Conservation (phyloP, 1,284 basidiomycete genomes). For the Meripilus lineatus region DNA sequence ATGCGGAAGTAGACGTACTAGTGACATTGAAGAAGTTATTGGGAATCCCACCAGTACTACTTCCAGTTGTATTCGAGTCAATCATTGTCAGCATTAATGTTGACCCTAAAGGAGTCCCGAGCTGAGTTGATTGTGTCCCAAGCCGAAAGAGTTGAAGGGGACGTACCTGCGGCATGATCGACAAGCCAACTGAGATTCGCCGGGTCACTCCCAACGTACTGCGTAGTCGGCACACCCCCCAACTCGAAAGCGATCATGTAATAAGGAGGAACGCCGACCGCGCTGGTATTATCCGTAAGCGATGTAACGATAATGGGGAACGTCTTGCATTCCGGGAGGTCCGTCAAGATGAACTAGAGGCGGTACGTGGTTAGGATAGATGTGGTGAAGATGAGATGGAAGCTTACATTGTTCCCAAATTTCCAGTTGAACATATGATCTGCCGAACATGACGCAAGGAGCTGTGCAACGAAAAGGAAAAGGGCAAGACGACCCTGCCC, state of each 20-base stretch:
- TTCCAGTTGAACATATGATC: no score
- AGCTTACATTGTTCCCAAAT: no score
- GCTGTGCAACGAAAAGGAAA: no score
- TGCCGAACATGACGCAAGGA: no score
- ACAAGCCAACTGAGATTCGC: slow-evolving; percentile 39
- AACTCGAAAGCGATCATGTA: slow-evolving; percentile 44
- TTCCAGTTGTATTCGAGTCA: slow-evolving; percentile 36
- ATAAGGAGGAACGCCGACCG: slow-evolving; percentile 37
- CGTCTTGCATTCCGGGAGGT: neutral
- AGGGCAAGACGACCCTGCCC: no score
- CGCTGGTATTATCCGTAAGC: neutral
- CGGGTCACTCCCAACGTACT: slow-evolving; percentile 34
- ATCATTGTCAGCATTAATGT: slow-evolving; percentile 38
- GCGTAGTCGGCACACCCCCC: slow-evolving; percentile 36
- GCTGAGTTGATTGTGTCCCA: no score
- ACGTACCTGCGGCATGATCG: slow-evolving; percentile 38
- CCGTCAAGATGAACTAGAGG: neutral
- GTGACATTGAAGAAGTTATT: slow-evolving; percentile 30
- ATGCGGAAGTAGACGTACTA: slow-evolving; percentile 22
- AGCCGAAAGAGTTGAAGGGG: neutral
- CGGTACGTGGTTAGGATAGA: no score
- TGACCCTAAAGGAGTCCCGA: slow-evolving; percentile 30
- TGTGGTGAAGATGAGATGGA: no score
- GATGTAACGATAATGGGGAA: neutral
- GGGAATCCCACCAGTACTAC: slow-evolving; percentile 37